Conservation (phyloP, 1,284 basidiomycete genomes). For the Cryptococcus sp. region DNA sequence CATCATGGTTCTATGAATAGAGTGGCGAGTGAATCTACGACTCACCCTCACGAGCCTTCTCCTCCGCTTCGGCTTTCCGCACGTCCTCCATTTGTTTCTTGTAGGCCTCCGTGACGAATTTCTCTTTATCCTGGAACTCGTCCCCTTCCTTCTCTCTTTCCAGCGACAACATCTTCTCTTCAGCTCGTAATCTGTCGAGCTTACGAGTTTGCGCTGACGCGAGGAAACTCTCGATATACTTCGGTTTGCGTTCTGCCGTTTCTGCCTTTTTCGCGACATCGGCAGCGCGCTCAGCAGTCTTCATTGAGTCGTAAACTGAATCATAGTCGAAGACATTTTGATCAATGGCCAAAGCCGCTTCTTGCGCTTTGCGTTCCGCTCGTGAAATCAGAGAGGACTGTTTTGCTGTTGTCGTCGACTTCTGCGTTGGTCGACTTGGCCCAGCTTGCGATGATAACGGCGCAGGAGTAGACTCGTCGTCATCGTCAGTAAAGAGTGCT, state of each 20-base stretch:
- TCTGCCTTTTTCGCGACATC: conserved; percentile 73
- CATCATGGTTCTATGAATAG: conserved; percentile 2
- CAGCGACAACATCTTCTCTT: conserved; percentile 95
- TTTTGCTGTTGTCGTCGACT: neutral
- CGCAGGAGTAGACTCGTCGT: conserved; percentile 28
- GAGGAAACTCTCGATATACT: conserved; percentile 84
- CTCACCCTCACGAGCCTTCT: conserved; percentile 79
- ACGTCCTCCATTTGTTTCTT: conserved; percentile 95
- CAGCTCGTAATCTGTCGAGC: conserved; percentile 88
- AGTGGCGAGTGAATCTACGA: conserved; percentile 11
- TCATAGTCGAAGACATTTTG: conserved; percentile 91
- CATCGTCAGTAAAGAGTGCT: conserved; percentile 35
- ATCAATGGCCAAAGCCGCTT: conserved; percentile 77
- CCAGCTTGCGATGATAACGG: conserved; percentile 12
- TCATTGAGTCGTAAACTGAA: conserved; percentile 94
- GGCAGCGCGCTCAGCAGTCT: conserved; percentile 71
- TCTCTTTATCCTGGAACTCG: conserved; percentile 90
- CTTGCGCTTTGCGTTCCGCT: conserved; percentile 50
- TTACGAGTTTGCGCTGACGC: conserved; percentile 81
- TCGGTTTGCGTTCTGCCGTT: conserved; percentile 78
- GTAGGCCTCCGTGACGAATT: conserved; percentile 96
- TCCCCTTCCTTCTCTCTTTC: conserved; percentile 93
- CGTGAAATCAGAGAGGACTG: conserved; percentile 34
- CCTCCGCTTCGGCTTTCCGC: conserved; percentile 84
- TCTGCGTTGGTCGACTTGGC: conserved; percentile 3